These are phyloP conservation scores for Coffea canephora DNA, from an alignment of 257 asterid genomes.

Conservation along the genomic window DNA sequence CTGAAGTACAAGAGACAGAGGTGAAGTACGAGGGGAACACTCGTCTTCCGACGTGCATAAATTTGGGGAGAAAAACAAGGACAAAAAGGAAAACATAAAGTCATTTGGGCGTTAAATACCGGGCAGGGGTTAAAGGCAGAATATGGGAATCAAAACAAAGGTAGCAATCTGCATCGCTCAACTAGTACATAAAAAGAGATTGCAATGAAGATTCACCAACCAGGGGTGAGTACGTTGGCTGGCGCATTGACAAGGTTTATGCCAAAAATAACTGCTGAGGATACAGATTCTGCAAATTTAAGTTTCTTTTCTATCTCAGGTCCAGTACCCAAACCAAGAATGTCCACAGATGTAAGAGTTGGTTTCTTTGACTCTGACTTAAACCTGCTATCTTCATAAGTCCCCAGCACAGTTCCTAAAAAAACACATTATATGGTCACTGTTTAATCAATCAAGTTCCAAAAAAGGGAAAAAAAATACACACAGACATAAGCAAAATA, in stretches of 20 bases:
- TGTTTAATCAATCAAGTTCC: background rate
- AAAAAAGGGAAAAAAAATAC: background rate
- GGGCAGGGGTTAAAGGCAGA: background rate
- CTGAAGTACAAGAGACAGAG: constrained; percentile 36
- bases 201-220: constrained; percentile 41
- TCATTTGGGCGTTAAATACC: background rate
- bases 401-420: constrained; percentile 76
- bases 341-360: constrained; percentile 66
- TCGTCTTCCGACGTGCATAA: background rate
- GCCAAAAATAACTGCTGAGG: constrained; percentile 77
- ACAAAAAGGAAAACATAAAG: background rate
- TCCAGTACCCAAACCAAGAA: constrained; percentile 91
- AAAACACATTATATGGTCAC: constrained; percentile 11
- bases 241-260: constrained; percentile 96
- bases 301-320: constrained; percentile 83
- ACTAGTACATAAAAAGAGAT: background rate
- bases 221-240: constrained; percentile 96
- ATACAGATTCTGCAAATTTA: constrained; percentile 70
- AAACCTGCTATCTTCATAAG: constrained; percentile 83
- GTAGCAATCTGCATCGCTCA: background rate
- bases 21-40: constrained; percentile 6
- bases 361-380: constrained; percentile 75
- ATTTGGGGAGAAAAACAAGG: background rate
- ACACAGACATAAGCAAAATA: background rate
- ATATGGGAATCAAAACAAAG: background rate